phyloP scores from a whole-genome alignment of 495 filamentous ascomycete genomes.

The Penicillium herquei region DNA sequence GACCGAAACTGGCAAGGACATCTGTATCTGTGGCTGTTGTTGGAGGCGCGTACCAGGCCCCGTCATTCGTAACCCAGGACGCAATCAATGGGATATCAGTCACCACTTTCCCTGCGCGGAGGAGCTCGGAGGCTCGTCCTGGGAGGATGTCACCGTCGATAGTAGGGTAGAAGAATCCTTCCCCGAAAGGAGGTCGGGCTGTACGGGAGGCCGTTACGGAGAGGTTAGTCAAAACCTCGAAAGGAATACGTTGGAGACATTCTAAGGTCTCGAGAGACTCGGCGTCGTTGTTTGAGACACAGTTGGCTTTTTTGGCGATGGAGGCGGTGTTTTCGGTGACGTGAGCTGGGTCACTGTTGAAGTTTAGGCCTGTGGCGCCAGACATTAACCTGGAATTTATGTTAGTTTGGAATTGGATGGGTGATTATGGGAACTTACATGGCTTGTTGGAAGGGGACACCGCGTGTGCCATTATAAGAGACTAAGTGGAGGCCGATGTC shows the following conservation, averaged over 20 bases:
- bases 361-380: constrained; percentile 38
- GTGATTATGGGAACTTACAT: neutral
- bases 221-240: constrained; percentile 28
- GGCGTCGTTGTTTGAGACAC: constrained; percentile 16
- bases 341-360: constrained; percentile 37
- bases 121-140: constrained; percentile 33
- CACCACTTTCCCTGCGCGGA: constrained; percentile 31
- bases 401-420: neutral
- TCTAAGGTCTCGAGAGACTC: constrained; percentile 19
- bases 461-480: constrained; percentile 33
- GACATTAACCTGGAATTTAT: constrained; percentile 37
- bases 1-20: constrained; percentile 26
- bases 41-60: constrained; percentile 29
- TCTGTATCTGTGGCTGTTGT: constrained; percentile 20
- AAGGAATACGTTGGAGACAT: constrained; percentile 30
- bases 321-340: constrained; percentile 32
- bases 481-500: constrained; percentile 42
- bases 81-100: constrained; percentile 34
- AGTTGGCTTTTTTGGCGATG: constrained; percentile 26
- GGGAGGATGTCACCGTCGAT: constrained; percentile 42
- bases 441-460: neutral
- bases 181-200: constrained; percentile 27
- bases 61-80: constrained; percentile 33
- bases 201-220: constrained; percentile 18
- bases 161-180: constrained; percentile 32